Evolutionary conservation across 805 yeast species (phyloP).

Genomic region (Pichia gijzeniarum): DNA sequence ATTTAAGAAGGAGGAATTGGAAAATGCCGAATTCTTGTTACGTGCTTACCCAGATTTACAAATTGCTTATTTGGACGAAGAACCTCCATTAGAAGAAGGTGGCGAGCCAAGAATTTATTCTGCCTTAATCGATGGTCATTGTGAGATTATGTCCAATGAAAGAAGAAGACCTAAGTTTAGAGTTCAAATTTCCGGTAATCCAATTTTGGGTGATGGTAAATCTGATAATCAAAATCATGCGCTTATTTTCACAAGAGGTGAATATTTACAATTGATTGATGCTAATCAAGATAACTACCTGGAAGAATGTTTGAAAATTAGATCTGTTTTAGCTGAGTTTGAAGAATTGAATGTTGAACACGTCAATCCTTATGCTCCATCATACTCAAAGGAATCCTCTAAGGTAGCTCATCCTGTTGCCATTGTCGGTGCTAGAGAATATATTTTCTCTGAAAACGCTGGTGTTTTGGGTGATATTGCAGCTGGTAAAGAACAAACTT

Average conservation of each 20-base stretch:
- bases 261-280: slow-evolving; percentile 76
- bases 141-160: slow-evolving; percentile 65
- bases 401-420: slow-evolving; percentile 64
- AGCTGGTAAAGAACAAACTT: slow-evolving; percentile 86
- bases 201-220: slow-evolving; percentile 84
- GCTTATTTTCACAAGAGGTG: slow-evolving; percentile 75
- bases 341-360: slow-evolving; percentile 73
- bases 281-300: slow-evolving; percentile 83
- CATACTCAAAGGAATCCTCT: slow-evolving; percentile 47
- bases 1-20: slow-evolving; percentile 68
- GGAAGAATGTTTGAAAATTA: slow-evolving; percentile 78
- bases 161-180: slow-evolving; percentile 72
- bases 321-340: slow-evolving; percentile 77
- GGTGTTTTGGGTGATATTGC: slow-evolving; percentile 87
- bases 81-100: slow-evolving; percentile 66
- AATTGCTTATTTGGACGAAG: slow-evolving; percentile 93
- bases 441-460: slow-evolving; percentile 78
- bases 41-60: slow-evolving; percentile 81
- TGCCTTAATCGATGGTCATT: slow-evolving; percentile 74
- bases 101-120: slow-evolving; percentile 70
- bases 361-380: slow-evolving; percentile 77
- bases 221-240: slow-evolving; percentile 85
- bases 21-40: slow-evolving; percentile 72
- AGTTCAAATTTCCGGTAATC: slow-evolving; percentile 76
- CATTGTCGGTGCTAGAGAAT: slow-evolving; percentile 82